A percentile compares a stretch with the other conserved stretches of the same genome.
Conservation (phyloP, 768 basidiomycete species). For the Leucogyrophana mollusca region DNA sequence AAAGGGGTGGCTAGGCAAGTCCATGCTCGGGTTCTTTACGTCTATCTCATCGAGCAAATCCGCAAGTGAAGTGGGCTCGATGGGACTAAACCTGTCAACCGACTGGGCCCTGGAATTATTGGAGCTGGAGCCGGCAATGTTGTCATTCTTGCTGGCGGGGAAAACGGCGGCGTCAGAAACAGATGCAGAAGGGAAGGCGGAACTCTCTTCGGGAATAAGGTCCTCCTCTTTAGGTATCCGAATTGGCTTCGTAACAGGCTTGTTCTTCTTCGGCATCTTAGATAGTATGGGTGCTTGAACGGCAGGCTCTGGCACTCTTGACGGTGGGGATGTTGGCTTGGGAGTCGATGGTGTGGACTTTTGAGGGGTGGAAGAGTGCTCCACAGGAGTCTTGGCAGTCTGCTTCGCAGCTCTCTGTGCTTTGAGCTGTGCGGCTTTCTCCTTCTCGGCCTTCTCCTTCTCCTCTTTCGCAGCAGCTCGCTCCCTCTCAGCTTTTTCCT, state of each 20-base stretch:
- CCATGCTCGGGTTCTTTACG: constrained; percentile 57
- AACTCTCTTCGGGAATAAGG: constrained; percentile 36
- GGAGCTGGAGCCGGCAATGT: constrained; percentile 45
- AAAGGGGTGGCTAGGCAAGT: constrained; percentile 68
- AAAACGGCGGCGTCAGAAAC: constrained; percentile 47
- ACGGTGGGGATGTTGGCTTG: constrained; percentile 17
- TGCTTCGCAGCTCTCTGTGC: constrained; percentile 23
- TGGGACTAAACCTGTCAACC: constrained; percentile 45
- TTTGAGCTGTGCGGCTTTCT: constrained; percentile 25
- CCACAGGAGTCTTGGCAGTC: constrained; percentile 1
- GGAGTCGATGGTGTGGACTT: constrained; percentile 11
- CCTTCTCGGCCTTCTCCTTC: constrained; percentile 28
- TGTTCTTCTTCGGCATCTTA: constrained; percentile 83
- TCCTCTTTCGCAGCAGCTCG: constrained; percentile 33
- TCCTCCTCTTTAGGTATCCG: constrained; percentile 63
- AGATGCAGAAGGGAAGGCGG: constrained; percentile 42
- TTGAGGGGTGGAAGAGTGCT: constrained; percentile 4
- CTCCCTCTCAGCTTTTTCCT: constrained; percentile 36
- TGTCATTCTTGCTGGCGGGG: constrained; percentile 29
- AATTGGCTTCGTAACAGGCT: constrained; percentile 58
- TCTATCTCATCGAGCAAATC: constrained; percentile 71
- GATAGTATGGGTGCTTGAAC: constrained; percentile 74
- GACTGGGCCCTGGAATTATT: constrained; percentile 63
- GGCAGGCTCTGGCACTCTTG: constrained; percentile 32
- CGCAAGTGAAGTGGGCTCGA: constrained; percentile 50